Base-by-base conservation (phyloP, 805 yeast genomes). In the Cyberlindnera euphorbiiphila region DNA sequence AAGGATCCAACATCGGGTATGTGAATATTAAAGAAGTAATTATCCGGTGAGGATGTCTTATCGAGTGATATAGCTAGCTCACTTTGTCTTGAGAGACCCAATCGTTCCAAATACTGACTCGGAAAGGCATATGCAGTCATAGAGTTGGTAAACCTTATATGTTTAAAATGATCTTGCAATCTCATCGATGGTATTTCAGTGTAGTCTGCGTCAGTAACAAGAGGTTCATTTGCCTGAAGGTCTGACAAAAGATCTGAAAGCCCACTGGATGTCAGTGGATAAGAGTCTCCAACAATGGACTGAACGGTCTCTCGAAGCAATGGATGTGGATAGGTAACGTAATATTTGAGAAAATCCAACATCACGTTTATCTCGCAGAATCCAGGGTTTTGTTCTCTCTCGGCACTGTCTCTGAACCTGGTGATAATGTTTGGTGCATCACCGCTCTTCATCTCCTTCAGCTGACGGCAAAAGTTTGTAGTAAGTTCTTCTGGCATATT, bases 11-110 rank as follows among this genome's bases (percentile, higher is more conserved):
- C 21, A 29, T 45, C 48, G 6, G 48, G 48, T 10, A 45, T 32
- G 23, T 45, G 43, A 13, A 45, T 36, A 40, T 45, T 45, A 32
- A 45, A 36, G n/a, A 30, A 18, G 38, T 43, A 41, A 16, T 26
- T 11, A 8, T 36, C 42, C 5, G 27, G 23, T 2, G 29, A 25
- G 6, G 43, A 28, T 3, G 29, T 29, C 32, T 45, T 45, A 11
- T 38, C 41, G 23, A 45, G 28, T 6, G 45, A 40, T 10, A 45
- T 21, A 9, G 43, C 48, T 6, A 45, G 17, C 11, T 45, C 43
- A 10, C 43, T 33, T 17, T 29, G 28, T 2, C 22, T 25, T 4
- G 27, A 16, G 3, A 36, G 32, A 8, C 41, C 41, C 1, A 34
- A 9, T 9, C 24, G 18, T 10, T 31, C 17, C 18, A 41, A 27